phyloP scores from a whole-genome alignment of 768 basidiomycete species.

The Boletus rubroflammeus region DNA sequence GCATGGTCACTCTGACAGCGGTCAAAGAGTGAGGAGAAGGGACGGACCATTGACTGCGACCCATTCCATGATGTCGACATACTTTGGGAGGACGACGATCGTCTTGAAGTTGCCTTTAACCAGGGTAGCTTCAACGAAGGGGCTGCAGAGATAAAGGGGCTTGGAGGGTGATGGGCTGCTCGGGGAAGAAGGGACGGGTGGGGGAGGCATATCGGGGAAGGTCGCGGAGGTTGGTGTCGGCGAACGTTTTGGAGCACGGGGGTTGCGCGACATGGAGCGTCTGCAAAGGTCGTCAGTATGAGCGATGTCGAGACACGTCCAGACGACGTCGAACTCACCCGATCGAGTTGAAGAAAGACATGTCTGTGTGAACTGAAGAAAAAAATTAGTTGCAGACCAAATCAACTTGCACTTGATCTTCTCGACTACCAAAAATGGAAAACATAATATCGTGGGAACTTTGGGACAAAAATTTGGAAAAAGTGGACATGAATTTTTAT shows the following conservation, averaged over 20 bases:
- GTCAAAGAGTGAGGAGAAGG: too few species aligned
- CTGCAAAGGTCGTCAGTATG: constrained; percentile 35
- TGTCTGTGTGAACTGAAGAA: constrained; percentile 21
- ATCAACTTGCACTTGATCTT: background rate
- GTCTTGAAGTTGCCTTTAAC: constrained; percentile 99
- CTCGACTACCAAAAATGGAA: constrained; percentile 1
- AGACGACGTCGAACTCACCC: constrained; percentile 45
- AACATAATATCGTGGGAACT: constrained; percentile 14
- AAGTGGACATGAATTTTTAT: background rate
- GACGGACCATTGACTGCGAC: constrained; percentile 88
- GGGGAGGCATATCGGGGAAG: constrained; percentile 44
- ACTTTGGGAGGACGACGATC: constrained; percentile 94
- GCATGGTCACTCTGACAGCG: background rate
- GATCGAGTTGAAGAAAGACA: constrained; percentile 85
- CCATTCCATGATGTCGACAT: constrained; percentile 95
- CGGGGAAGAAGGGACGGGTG: constrained; percentile 41
- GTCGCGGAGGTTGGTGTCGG: constrained; percentile 71
- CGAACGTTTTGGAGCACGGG: constrained; percentile 67
- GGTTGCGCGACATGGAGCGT: constrained; percentile 71
- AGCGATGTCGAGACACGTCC: constrained; percentile 1
- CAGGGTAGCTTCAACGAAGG: constrained; percentile 91
- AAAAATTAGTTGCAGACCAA: background rate
- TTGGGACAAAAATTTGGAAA: background rate
- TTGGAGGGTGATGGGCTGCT: constrained; percentile 35
- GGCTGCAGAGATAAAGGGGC: constrained; percentile 86